A percentile compares a stretch with the other conserved stretches of the same genome.
Conservation (phyloP, 305 asterid species). For the Solanum aculeatissimum region DNA sequence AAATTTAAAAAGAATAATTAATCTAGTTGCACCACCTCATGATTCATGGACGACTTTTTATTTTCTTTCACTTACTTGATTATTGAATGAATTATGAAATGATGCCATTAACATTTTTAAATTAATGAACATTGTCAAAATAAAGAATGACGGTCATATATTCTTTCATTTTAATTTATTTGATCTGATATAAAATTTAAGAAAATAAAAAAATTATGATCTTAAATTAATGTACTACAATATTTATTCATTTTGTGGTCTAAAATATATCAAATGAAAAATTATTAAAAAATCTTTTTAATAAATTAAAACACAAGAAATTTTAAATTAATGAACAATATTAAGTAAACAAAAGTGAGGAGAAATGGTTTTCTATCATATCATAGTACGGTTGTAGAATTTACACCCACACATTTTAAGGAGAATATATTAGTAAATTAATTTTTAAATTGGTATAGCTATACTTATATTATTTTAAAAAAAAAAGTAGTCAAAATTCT, state of each 20-base stretch:
- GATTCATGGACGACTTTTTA: neutral
- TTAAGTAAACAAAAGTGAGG: neutral
- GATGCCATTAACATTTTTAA: neutral
- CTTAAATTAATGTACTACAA: no score
- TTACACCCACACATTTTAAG: neutral
- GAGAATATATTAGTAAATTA: neutral
- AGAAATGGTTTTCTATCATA: neutral
- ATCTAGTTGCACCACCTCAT: neutral
- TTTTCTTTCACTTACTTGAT: neutral
- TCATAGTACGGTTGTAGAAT: neutral
- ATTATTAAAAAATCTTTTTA: no score
- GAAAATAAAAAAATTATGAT: no score
- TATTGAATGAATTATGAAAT: neutral
- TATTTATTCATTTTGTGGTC: no score
- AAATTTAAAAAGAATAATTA: neutral
- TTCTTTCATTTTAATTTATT: neutral
- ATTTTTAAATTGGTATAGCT: neutral
- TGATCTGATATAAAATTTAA: no score
- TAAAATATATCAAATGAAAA: no score
- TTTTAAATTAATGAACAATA: neutral
- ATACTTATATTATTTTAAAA: neutral
- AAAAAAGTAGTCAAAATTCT: neutral
- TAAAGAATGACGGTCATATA: neutral
- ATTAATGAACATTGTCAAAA: neutral
- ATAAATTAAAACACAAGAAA: no score